Base-by-base conservation (phyloP, 192 early-diverging fungal genomes). In the Coemansia sp. region DNA sequence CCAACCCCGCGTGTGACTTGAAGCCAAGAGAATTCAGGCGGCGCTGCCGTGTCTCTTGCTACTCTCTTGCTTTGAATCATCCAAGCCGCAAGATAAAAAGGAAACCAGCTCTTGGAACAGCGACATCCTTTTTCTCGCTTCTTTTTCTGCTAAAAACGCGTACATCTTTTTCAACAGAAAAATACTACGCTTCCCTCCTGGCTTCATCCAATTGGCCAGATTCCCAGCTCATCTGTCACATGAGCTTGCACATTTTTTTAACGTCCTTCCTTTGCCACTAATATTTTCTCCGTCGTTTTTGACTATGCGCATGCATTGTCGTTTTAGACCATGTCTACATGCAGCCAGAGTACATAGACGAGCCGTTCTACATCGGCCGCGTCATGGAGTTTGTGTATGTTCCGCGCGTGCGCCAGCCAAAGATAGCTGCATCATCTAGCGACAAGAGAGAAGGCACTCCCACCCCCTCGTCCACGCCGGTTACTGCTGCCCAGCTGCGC, bases 291-390 rank as follows among this genome's bases (percentile, higher is more conserved):
- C 29, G 1, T 3, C 29, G 29, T 29, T 29, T 20, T 52, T 64
- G 50, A 8, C 5, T 15, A 48, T 48, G n/a, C n/a, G 17, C 17
- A 11, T 20, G 19, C 29, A 29, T 48, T 19, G 14, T 20, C 45
- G 19, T 20, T 29, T 41, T 85, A 93, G 90, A 93, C 59, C 88
- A 87, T 81, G 90, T 92, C 19, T 91, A 91, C 64, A 66, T 92
- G 67, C 84, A 86, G 20, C 86, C 89, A 48, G 90, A 91, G 62
- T 83, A 86, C 63, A 69, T 85, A 9, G 88, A 89, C 9, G 92
- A 93, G 54, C 82, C 89, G 54, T 90, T 86, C 60, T 90, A 89
- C 63, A 88, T 94, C 40, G 92, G 90, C 3, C 86, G 92, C 11
- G 75, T 94, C 61, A 88, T 92, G 88, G 88, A 90, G 71, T 91